Conservation (phyloP, 768 basidiomycete species). For the Suillus subaureus region DNA sequence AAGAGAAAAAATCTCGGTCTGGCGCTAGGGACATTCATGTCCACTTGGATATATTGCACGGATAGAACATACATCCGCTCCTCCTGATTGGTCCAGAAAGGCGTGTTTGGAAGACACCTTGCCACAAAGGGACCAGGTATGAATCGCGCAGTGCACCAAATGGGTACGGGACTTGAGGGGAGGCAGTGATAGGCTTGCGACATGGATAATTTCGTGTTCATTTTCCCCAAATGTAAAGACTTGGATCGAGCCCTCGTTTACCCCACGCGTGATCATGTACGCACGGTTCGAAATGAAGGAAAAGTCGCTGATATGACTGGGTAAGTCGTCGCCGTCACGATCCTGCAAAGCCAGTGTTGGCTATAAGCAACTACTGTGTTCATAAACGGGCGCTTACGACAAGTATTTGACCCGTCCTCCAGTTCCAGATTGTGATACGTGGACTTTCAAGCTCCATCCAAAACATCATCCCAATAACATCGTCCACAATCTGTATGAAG, state of each 20-base stretch:
- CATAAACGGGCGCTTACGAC: conserved; percentile 39
- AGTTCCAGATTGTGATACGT: conserved; percentile 48
- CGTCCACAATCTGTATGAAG: conserved; percentile 54
- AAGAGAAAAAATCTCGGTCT: conserved; percentile 28
- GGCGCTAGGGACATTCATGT: conserved; percentile 7
- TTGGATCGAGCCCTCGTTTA: conserved; percentile 40
- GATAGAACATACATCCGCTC: conserved; percentile 26
- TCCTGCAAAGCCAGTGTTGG: conserved; percentile 29
- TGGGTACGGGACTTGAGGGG: conserved; percentile 10
- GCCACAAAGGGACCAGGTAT: conserved; percentile 39
- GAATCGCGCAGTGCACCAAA: conserved; percentile 27
- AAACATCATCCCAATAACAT: conserved; percentile 53
- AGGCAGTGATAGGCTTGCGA: conserved; percentile 21
- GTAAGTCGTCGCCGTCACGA: conserved; percentile 24
- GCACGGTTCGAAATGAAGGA: conserved; percentile 47
- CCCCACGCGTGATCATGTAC: conserved; percentile 42
- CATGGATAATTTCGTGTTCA: conserved; percentile 19
- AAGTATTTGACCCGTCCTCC: conserved; percentile 45
- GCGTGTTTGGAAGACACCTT: conserved; percentile 19
- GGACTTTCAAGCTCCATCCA: conserved; percentile 29
- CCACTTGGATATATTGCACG: conserved; percentile 23
- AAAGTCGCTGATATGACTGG: conserved; percentile 42
- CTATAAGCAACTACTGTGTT: background rate
- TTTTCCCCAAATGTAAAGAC: conserved; percentile 41
- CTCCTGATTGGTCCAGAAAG: conserved; percentile 30